Evolutionary conservation across 2,329 filamentous ascomycete genomes (phyloP), one percentile per base, ranked within the genome.

Genomic region (Paecilomyces formosus): DNA sequence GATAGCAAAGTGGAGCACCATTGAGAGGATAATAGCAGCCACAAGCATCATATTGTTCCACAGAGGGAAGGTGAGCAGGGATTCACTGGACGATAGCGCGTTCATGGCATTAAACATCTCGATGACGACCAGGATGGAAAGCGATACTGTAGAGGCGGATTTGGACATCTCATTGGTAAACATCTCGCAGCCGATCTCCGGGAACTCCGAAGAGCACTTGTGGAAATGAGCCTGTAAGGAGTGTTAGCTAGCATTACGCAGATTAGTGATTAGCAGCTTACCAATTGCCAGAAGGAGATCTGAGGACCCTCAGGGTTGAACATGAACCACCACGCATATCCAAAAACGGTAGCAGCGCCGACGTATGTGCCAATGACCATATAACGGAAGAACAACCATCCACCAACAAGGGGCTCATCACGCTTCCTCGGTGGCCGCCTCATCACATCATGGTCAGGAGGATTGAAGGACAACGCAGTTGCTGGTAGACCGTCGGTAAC

Each of bases 281-380:
- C 81, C 65, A 99, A 81, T 72, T 99, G 90, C 74, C 84, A 88
- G 79, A 97, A 96, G 62, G 81, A 86, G 76, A 99, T 96, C 74
- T 96, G 90, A 24, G 94, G 94, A 0, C 94, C 94, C 65, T 87
- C 85, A 8, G 86, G 78, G 79, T 97, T 93, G 81, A 89, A 96
- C 88, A 99, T 92, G 81, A 97, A 99, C 90, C 92, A 99, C 94
- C 94, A 99, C n/a, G 91, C 93, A 72, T 99, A 99, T 53, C 95
- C 94, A 70, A 88, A 92, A 21, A 99, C 95, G 3, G 94, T 99
- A 57, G 94, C 94, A 49, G 91, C 81, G 71, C 94, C 94, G 59
- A 99, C 94, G 64, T 99, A 99, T 8, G 86, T 91, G 61, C 94
- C 94, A 67, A 99, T 94, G 55, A 97, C 87, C 81, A 99, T 86